Evolutionary conservation across 2,329 filamentous ascomycete species (phyloP), one percentile per base, ranked within the genome.

Genomic region (Fusarium sp.): DNA sequence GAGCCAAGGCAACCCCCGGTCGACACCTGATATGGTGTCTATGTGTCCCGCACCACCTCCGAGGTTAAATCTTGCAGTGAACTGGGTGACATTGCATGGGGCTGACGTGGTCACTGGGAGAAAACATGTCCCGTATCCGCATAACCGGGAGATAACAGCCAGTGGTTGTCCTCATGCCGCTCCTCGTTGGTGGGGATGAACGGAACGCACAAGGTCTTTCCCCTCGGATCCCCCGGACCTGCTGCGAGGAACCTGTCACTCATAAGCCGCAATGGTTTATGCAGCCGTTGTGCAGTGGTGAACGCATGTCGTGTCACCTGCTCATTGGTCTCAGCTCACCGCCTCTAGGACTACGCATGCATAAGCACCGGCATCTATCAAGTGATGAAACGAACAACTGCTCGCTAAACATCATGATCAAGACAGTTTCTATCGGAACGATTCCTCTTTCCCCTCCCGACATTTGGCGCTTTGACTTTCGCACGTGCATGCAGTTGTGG

Each of bases 231-330:
- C 8, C n/a, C 40, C 27, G 40, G 27, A 47, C 30, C 22, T 10
- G 50, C 27, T 17, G 38, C 14, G n/a, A 25, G 25, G 25, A 37
- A 25, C 20, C 47, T n/a, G 15, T 25, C 43, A 64, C 37, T 50
- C 17, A 27, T 32, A 57, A 20, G 37, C 25, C 22, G 35, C 27
- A n/a, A 25, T 43, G 37, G 27, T 64, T 64, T 47, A 58, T 64
- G 62, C 62, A 64, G 35, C 47, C 40, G 32, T 14, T 20, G 32
- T 63, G 61, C 61, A 63, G 10, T 25, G 57, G 25, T 38, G 57
- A 43, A 38, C n/a, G 37, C 6, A 20, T 64, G 62, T 64, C 62
- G 62, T 64, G 62, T 64, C 62, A 43, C 32, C 25, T 40, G 47
- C 62, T 45, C 22, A 64, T 40, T 64, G 30, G 62, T 9, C 37